A percentile compares a stretch with the other conserved stretches of the same genome.
Evolutionary conservation across 106 monocot species (phyloP).

Genomic region (Chionographis japonica): DNA sequence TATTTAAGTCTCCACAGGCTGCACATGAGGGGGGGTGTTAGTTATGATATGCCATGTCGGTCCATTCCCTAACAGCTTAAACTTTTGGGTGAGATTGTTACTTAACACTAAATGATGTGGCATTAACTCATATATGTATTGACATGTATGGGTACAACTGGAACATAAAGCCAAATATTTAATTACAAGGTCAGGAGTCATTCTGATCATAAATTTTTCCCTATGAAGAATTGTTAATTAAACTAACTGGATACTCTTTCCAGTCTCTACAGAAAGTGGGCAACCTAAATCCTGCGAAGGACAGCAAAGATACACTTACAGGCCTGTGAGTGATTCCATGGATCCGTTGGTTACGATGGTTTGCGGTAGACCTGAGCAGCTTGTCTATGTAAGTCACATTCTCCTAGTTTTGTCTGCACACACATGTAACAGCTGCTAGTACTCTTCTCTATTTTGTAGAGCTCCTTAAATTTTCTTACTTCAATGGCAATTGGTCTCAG

Average conservation of each 20-base stretch:
- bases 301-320: constrained; percentile 19
- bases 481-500: not conserved
- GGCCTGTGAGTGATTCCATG: constrained; percentile 8
- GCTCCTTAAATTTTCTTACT: no score
- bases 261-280: constrained; percentile 7
- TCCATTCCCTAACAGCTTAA: no score
- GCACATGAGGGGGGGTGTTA: no score
- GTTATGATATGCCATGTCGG: no score
- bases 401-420: no score
- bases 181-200: not conserved
- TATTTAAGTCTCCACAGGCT: no score
- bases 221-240: not conserved
- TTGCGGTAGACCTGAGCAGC: constrained; percentile 7
- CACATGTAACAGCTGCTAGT: not conserved
- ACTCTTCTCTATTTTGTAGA: not conserved
- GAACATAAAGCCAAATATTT: not conserved
- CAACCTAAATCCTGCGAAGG: constrained; percentile 6
- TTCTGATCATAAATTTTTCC: not conserved
- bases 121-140: no score
- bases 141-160: no score
- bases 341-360: constrained; percentile 4
- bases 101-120: no score
- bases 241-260: not conserved
- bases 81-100: no score
- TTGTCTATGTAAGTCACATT: constrained; percentile 23